Percentiles rank a stretch among this genome's conserved stretches.
Conservation (phyloP, 225 moss, liverwort and hornwort species). For the Pleurozium schreberi region DNA sequence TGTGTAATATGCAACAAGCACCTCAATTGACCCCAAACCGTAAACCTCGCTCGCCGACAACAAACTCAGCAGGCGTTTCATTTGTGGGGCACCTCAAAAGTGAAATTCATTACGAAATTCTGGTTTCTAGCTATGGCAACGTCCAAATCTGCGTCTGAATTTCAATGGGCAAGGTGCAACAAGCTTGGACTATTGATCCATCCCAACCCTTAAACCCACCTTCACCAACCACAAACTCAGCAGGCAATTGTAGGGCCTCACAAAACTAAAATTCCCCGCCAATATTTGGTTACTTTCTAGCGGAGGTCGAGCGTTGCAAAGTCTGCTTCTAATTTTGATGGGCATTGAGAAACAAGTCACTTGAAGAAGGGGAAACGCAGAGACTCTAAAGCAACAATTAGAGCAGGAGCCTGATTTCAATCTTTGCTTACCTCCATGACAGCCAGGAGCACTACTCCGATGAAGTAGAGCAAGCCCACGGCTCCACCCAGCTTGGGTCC, state of each 20-base stretch:
- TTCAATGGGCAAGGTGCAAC: too few species aligned
- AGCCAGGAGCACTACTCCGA: constrained; percentile 67
- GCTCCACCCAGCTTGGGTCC: constrained; percentile 86
- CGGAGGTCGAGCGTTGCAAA: background rate
- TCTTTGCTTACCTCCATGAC: constrained; percentile 67
- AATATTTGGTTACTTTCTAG: too few species aligned
- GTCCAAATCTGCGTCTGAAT: background rate
- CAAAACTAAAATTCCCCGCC: background rate
- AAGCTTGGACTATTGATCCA: background rate
- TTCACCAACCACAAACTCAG: background rate
- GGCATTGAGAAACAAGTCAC: background rate
- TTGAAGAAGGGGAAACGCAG: background rate
- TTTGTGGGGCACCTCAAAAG: background rate
- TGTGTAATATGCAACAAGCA: background rate
- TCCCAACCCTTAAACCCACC: background rate
- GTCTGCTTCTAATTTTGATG: background rate
- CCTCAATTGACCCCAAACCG: background rate
- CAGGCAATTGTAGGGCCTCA: background rate
- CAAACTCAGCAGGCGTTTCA: background rate
- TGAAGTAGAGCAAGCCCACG: constrained; percentile 78
- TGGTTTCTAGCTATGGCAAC: background rate
- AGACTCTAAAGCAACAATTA: background rate
- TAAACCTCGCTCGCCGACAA: background rate
- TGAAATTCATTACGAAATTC: background rate
- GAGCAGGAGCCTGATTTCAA: background rate